Conservation (phyloP, 2,329 filamentous ascomycete genomes). For the Sporothrix phasma region DNA sequence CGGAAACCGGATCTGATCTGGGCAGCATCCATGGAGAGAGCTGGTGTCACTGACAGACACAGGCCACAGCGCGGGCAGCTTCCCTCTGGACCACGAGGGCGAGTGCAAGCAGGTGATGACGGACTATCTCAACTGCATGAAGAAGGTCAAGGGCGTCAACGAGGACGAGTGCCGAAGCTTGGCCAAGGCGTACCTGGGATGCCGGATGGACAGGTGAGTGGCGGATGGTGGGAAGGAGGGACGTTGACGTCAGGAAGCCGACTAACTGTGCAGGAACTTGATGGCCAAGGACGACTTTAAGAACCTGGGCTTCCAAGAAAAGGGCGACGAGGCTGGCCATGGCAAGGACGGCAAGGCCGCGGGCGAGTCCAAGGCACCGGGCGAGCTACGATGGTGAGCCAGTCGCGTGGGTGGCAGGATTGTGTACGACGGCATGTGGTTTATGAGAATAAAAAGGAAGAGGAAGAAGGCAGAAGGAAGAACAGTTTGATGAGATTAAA, state of each 20-base stretch:
- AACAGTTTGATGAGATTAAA: neutral
- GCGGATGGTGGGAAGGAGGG: constrained; percentile 30
- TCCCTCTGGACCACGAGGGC: constrained; percentile 92
- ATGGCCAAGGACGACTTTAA: constrained; percentile 95
- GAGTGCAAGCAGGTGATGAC: constrained; percentile 90
- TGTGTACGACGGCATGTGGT: neutral
- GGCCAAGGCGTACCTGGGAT: constrained; percentile 80
- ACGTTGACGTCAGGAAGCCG: neutral
- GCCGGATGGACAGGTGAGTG: constrained; percentile 80
- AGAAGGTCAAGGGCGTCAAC: constrained; percentile 72
- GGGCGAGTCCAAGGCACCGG: constrained; percentile 20
- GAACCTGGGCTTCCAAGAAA: constrained; percentile 70
- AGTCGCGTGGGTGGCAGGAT: too few species aligned
- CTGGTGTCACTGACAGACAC: constrained; percentile 9
- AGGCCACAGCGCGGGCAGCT: constrained; percentile 87
- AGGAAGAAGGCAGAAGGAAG: neutral
- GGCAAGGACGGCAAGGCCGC: constrained; percentile 21
- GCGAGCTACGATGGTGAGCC: constrained; percentile 28
- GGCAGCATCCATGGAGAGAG: too few species aligned
- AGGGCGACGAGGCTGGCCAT: constrained; percentile 20
- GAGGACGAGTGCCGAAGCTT: constrained; percentile 74
- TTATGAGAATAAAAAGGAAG: neutral
- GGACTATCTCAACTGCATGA: constrained; percentile 78
- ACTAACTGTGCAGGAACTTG: constrained; percentile 56
- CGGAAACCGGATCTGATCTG: too few species aligned